These are phyloP conservation scores for Arabis hirsuta DNA, from an alignment of 345 rosid genomes.

Conservation along the genomic window DNA sequence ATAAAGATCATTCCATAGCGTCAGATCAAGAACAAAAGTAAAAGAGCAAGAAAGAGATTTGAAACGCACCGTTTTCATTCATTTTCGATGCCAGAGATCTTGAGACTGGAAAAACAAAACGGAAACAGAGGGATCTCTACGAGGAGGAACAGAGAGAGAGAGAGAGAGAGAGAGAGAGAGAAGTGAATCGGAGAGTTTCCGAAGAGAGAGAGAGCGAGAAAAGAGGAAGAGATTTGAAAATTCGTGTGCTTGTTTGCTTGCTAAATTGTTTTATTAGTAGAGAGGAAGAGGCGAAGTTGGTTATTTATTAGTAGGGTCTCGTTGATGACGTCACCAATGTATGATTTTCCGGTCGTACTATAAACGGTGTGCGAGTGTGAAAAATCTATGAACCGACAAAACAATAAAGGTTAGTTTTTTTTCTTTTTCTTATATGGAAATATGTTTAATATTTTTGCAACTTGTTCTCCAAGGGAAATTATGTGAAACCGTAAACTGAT, in stretches of 20 bases:
- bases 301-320: conserved; percentile 31
- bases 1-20: not conserved
- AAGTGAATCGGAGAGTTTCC: not conserved
- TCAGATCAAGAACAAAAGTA: conserved; percentile 33
- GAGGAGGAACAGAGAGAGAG: conserved; percentile 13
- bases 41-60: conserved; percentile 24
- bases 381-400: not conserved
- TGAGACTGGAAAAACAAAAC: conserved; percentile 16
- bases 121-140: conserved; percentile 30
- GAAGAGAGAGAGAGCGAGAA: conserved; percentile 19
- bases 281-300: conserved; percentile 41
- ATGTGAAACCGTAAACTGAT: not conserved
- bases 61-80: conserved; percentile 50
- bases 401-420: not conserved
- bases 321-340: conserved; percentile 26
- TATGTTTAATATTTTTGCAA: not conserved
- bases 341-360: not conserved
- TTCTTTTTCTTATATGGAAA: not conserved
- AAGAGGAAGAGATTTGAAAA: conserved; percentile 23
- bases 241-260: conserved; percentile 16
- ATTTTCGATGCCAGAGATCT: conserved; percentile 39
- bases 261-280: conserved; percentile 22
- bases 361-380: conserved; percentile 10
- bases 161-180: too few relatives aligned
- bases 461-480: conserved; percentile 19